These are phyloP conservation scores for Podospora australis DNA, from an alignment of 495 filamentous ascomycete genomes.

Conservation along the genomic window DNA sequence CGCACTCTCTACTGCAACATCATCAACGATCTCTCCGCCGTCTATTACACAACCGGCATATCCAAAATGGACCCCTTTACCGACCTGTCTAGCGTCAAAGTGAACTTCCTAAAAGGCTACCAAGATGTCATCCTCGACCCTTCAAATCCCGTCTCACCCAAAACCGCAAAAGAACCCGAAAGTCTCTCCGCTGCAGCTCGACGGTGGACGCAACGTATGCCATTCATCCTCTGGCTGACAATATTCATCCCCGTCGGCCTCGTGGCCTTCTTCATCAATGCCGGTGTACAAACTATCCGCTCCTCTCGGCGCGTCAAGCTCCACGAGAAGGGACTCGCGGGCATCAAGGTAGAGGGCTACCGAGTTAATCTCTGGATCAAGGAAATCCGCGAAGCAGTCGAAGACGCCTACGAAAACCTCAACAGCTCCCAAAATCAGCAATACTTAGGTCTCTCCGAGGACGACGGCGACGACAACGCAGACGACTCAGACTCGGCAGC, in stretches of 20 bases:
- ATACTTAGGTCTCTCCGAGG: conserved; percentile 39
- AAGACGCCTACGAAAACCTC: conserved; percentile 65
- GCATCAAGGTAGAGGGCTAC: conserved; percentile 57
- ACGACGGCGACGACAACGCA: conserved; percentile 19
- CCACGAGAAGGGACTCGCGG: conserved; percentile 66
- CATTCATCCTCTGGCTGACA: conserved; percentile 55
- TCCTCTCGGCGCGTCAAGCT: conserved; percentile 66
- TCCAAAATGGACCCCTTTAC: conserved; percentile 66
- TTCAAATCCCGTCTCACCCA: conserved; percentile 50
- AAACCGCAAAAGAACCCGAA: conserved; percentile 24
- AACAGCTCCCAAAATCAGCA: conserved; percentile 56
- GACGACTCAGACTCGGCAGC: not conserved
- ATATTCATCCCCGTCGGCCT: conserved; percentile 64
- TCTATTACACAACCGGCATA: conserved; percentile 77
- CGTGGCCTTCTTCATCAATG: conserved; percentile 65
- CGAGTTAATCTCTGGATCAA: conserved; percentile 69
- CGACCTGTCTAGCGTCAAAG: conserved; percentile 55
- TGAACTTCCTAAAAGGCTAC: conserved; percentile 70
- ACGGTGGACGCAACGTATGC: conserved; percentile 37
- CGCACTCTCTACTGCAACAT: conserved; percentile 77
- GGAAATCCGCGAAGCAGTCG: conserved; percentile 62
- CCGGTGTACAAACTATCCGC: conserved; percentile 63
- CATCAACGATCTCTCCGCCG: conserved; percentile 71
- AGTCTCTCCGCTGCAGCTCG: conserved; percentile 22
- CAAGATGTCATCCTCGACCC: conserved; percentile 71